These are phyloP conservation scores for Bonia amplexicaulis DNA, from an alignment of 176 grass and related monocot species.

Conservation along the genomic window DNA sequence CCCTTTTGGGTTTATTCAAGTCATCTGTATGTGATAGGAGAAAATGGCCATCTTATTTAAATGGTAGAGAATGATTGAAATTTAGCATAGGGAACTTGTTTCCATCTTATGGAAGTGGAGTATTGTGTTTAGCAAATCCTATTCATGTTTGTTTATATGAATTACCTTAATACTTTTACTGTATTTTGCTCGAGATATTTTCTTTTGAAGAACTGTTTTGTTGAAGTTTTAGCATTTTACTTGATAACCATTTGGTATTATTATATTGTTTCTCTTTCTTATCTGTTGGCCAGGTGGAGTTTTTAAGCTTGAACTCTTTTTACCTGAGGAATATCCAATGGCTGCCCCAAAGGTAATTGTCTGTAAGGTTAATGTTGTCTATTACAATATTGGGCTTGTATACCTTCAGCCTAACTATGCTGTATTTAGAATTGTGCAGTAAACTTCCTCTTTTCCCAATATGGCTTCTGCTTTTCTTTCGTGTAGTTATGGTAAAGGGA, in stretches of 20 bases:
- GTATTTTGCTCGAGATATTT: neutral
- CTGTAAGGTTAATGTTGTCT: neutral
- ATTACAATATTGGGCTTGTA: neutral
- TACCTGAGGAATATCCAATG: slow-evolving; percentile 99
- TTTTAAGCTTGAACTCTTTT: slow-evolving; percentile 99
- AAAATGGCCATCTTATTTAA: neutral
- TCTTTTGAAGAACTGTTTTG: neutral
- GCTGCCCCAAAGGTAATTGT: slow-evolving; percentile 83
- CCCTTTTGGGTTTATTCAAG: neutral
- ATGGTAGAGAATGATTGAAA: neutral
- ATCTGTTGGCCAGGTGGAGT: slow-evolving; percentile 57
- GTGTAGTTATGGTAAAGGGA: neutral
- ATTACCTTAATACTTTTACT: neutral
- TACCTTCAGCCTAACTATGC: neutral
- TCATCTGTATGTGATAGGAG: neutral
- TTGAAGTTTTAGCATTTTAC: slow-evolving; percentile 21
- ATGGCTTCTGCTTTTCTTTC: neutral
- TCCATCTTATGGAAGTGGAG: neutral
- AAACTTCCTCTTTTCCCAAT: slow-evolving; percentile 1
- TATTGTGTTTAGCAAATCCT: neutral
- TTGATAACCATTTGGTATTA: neutral
- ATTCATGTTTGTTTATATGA: neutral
- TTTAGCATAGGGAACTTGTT: neutral
- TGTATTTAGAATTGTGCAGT: neutral
- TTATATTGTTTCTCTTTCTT: neutral